Percentiles rank a stretch among this genome's conserved stretches.
Conservation (phyloP, 305 asterid genomes). For the Solanum hybrid region DNA sequence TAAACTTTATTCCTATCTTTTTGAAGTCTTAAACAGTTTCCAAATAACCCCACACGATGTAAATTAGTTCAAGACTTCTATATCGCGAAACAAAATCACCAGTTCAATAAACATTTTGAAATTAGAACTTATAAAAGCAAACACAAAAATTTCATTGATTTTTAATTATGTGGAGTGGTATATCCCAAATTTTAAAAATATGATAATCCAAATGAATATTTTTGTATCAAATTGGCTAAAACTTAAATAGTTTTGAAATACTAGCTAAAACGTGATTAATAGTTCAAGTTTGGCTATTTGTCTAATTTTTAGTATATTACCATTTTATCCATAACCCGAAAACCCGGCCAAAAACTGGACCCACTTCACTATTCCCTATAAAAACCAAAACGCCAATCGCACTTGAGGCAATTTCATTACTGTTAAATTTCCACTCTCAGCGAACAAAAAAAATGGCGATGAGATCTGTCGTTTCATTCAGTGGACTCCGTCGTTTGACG, state of each 20-base stretch:
- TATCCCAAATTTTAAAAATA: not conserved
- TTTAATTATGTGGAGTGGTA: not conserved
- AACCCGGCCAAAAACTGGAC: not conserved
- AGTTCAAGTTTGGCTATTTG: not conserved
- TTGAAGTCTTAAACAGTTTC: too few relatives aligned
- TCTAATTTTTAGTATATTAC: not conserved
- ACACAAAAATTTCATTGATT: too few relatives aligned
- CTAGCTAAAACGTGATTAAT: not conserved
- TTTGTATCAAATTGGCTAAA: not conserved
- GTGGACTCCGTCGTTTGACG: conserved; percentile 28
- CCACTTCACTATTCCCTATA: not conserved
- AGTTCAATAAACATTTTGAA: not conserved
- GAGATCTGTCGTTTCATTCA: conserved; percentile 44
- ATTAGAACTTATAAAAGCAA: not conserved
- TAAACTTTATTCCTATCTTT: not conserved
- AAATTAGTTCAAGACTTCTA: not conserved
- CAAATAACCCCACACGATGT: not conserved
- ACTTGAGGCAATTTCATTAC: not conserved
- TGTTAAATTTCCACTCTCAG: not conserved
- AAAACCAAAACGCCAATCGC: not conserved
- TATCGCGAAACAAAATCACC: not conserved
- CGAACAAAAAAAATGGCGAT: conserved; percentile 24
- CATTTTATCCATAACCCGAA: not conserved
- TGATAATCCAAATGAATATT: not conserved
- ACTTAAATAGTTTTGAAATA: not conserved